Percentiles rank a stretch among this genome's conserved stretches.
phyloP scores from a whole-genome alignment of 768 basidiomycete genomes.

The Psilocybe cubensis region DNA sequence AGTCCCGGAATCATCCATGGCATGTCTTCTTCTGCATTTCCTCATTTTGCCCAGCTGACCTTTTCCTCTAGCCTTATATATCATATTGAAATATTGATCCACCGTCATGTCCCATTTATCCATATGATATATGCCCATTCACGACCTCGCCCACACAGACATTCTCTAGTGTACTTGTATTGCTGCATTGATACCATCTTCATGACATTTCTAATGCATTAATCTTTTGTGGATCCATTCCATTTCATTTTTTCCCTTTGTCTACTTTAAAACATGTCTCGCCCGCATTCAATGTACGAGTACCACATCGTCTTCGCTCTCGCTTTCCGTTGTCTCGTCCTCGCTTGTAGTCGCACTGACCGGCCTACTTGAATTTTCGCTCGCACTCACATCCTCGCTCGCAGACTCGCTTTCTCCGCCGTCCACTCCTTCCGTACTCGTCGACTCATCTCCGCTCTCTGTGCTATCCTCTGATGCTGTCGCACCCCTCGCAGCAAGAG shows the following conservation, averaged over 20 bases:
- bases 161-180: constrained; percentile 2
- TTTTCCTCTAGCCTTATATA: constrained; percentile 65
- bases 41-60: constrained; percentile 10
- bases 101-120: neutral
- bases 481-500: neutral
- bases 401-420: constrained; percentile 25
- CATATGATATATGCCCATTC: neutral
- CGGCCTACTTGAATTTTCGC: constrained; percentile 24
- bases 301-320: neutral
- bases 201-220: neutral
- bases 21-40: constrained; percentile 19
- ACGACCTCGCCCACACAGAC: constrained; percentile 12
- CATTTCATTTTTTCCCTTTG: neutral
- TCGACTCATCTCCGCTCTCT: constrained; percentile 3
- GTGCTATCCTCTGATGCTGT: neutral
- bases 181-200: constrained; percentile 5
- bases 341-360: constrained; percentile 10
- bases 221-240: neutral
- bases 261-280: neutral
- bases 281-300: neutral
- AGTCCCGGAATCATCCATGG: constrained; percentile 84
- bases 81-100: constrained; percentile 76
- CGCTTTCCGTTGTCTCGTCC: constrained; percentile 9
- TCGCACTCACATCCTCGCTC: constrained; percentile 25
- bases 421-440: constrained; percentile 20